These are phyloP conservation scores for Phaeosphaeria sp. DNA, from an alignment of 2,329 filamentous ascomycete genomes.

Conservation along the genomic window DNA sequence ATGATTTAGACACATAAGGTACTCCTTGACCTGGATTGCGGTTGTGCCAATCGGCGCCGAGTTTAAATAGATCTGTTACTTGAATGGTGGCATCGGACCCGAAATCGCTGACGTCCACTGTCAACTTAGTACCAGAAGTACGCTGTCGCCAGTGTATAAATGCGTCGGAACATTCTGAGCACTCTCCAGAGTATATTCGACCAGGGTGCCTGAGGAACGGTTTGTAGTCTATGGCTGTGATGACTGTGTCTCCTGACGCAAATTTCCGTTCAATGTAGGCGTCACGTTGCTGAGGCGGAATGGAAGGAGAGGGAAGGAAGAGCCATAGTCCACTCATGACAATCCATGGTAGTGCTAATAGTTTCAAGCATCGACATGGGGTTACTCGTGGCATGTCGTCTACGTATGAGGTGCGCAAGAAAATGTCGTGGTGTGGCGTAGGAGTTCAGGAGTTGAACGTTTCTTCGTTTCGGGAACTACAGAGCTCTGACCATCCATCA, in stretches of 20 bases:
- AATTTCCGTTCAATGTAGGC: conserved; percentile 8
- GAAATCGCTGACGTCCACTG: neutral
- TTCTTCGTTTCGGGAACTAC: neutral
- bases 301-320: conserved; percentile 9
- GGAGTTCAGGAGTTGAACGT: neutral
- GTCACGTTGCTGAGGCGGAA: conserved; percentile 5
- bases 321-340: conserved; percentile 9
- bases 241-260: conserved; percentile 4
- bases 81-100: neutral
- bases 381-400: conserved; percentile 12
- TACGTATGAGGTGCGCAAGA: neutral
- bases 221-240: conserved; percentile 5
- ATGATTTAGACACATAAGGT: conserved; percentile 7
- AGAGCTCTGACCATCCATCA: neutral
- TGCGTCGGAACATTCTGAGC: conserved; percentile 1
- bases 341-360: conserved; percentile 7
- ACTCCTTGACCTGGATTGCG: neutral
- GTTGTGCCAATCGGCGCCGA: conserved; percentile 4
- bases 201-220: neutral
- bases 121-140: neutral
- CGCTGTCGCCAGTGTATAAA: neutral
- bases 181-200: neutral
- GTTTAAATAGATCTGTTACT: conserved; percentile 1
- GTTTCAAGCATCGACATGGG: conserved; percentile 4
- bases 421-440: neutral